Percentiles rank a stretch among this genome's conserved stretches.
Conservation (phyloP, 169 alveolate genomes). For the Besnoitia besnoiti region DNA sequence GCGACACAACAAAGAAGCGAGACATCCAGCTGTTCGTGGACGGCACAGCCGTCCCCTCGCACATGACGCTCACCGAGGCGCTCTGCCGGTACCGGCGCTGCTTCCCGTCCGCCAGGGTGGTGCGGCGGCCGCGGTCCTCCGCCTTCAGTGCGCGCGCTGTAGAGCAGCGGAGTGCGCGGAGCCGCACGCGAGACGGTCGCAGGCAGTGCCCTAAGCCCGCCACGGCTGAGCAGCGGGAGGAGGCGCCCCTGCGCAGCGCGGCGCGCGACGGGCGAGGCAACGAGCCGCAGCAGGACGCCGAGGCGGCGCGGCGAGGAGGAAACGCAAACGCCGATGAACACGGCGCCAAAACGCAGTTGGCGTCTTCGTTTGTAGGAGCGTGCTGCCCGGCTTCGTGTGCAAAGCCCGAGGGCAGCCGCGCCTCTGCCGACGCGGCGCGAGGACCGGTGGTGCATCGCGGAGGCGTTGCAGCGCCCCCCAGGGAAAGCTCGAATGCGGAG, state of each 20-base stretch:
- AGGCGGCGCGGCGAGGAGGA: neutral
- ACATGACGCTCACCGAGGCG: constrained; percentile 66
- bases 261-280: neutral
- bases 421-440: too few species aligned
- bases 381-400: too few species aligned
- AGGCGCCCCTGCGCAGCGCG: neutral
- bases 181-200: too few species aligned
- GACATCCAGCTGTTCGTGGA: constrained; percentile 49
- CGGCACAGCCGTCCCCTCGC: constrained; percentile 56
- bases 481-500: too few species aligned
- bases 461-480: too few species aligned
- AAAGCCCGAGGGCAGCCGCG: too few species aligned
- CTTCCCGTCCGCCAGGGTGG: neutral
- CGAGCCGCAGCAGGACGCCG: neutral
- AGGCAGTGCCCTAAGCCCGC: neutral
- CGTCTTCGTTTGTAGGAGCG: neutral
- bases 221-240: neutral
- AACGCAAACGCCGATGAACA: neutral
- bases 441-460: too few species aligned
- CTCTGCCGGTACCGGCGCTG: constrained; percentile 54
- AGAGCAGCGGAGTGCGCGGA: too few species aligned
- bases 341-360: neutral
- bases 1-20: neutral
- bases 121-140: neutral
- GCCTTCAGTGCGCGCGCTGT: neutral